Percentiles rank a stretch among this genome's conserved stretches.
phyloP scores from a whole-genome alignment of 129 eudicot genomes.

The Mikania micrantha region DNA sequence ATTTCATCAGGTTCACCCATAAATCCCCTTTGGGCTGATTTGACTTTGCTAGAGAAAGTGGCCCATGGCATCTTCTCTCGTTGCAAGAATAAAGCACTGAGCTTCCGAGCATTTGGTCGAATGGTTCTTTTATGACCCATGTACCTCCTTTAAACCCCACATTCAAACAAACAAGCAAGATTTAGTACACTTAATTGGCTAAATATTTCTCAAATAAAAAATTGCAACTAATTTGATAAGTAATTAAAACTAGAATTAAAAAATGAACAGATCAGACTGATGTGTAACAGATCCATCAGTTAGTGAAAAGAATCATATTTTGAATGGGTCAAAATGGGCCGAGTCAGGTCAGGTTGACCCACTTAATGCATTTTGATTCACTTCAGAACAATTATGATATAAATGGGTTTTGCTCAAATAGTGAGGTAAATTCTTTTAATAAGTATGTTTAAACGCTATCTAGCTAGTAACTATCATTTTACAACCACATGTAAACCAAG shows the following conservation, averaged over 20 bases:
- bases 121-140: slow-evolving; percentile 93
- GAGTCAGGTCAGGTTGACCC: not conserved
- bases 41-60: slow-evolving; percentile 69
- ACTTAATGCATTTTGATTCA: not conserved
- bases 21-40: slow-evolving; percentile 87
- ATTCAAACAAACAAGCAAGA: not conserved
- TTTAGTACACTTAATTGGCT: not conserved
- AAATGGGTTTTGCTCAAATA: too few relatives aligned
- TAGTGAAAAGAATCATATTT: too few relatives aligned
- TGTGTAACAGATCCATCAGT: not conserved
- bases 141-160: slow-evolving; percentile 61
- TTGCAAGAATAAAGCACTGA: slow-evolving; percentile 62
- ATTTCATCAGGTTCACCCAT: slow-evolving; percentile 97
- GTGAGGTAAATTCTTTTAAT: too few relatives aligned
- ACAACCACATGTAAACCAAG: not conserved
- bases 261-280: not conserved
- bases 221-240: not conserved
- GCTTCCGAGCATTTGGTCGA: slow-evolving; percentile 79
- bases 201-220: slow-evolving; percentile 1
- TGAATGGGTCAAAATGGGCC: not conserved
- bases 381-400: not conserved
- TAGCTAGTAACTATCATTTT: too few relatives aligned
- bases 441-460: too few relatives aligned
- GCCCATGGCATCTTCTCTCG: slow-evolving; percentile 71
- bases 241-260: not conserved